These are phyloP conservation scores for Sedum album DNA, from an alignment of 164 flowering plant species.

Conservation along the genomic window DNA sequence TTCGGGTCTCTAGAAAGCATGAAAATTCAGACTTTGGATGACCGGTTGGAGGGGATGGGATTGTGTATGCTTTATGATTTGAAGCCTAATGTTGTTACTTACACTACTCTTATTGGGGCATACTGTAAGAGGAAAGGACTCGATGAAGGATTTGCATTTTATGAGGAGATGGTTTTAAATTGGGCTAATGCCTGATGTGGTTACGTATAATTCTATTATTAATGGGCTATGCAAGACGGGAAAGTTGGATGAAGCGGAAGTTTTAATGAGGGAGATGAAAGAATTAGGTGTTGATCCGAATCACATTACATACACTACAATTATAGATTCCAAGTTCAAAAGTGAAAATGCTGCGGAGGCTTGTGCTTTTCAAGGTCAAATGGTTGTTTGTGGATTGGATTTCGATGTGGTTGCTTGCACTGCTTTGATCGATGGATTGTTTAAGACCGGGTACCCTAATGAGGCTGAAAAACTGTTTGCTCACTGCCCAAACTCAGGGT, in stretches of 20 bases:
- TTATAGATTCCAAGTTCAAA: conserved; percentile 54
- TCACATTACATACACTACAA: conserved; percentile 52
- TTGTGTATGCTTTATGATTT: conserved; percentile 12
- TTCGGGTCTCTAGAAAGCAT: conserved; percentile 11
- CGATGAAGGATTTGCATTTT: conserved; percentile 54
- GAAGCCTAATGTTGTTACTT: conserved; percentile 45
- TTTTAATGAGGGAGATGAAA: conserved; percentile 58
- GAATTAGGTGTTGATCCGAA: conserved; percentile 59
- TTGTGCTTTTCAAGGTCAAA: conserved; percentile 36
- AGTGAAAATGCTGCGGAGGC: conserved; percentile 32
- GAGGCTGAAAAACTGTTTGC: conserved; percentile 61
- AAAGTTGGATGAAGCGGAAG: conserved; percentile 42
- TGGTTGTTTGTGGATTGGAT: conserved; percentile 58
- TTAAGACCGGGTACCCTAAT: conserved; percentile 45
- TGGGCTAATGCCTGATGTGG: conserved; percentile 68
- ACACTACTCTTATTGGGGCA: conserved; percentile 54
- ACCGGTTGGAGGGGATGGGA: background rate
- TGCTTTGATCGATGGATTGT: conserved; percentile 66
- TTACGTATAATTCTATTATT: conserved; percentile 53
- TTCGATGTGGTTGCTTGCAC: conserved; percentile 63
- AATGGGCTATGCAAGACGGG: conserved; percentile 61
- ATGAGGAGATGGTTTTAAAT: conserved; percentile 53
- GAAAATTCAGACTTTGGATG: background rate
- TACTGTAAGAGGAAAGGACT: conserved; percentile 32
- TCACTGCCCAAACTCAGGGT: conserved; percentile 26